phyloP scores from a whole-genome alignment of 352 stramenopile genomes.

The Pythium chondricola region DNA sequence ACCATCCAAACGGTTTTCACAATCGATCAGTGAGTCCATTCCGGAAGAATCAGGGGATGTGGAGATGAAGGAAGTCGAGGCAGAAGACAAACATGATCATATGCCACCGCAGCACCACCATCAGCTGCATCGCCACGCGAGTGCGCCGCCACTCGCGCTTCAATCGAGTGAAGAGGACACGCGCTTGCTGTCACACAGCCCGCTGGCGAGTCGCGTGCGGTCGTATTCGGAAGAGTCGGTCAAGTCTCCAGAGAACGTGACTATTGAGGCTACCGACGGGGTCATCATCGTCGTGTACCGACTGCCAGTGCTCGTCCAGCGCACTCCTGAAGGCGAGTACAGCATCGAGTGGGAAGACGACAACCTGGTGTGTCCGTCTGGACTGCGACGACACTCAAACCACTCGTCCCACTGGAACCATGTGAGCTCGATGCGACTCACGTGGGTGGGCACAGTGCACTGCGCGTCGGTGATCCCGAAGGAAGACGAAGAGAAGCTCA shows the following conservation, averaged over 20 bases:
- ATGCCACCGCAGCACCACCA: slow-evolving; percentile 16
- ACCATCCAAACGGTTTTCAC: slow-evolving; percentile 15
- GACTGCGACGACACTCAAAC: slow-evolving; percentile 65
- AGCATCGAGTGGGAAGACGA: slow-evolving; percentile 86
- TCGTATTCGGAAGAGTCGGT: slow-evolving; percentile 55
- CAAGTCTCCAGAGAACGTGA: slow-evolving; percentile 70
- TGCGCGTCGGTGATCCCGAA: slow-evolving; percentile 69
- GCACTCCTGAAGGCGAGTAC: slow-evolving; percentile 59
- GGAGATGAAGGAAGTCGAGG: slow-evolving; percentile 25
- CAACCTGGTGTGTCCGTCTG: slow-evolving; percentile 81
- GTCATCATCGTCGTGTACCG: slow-evolving; percentile 97
- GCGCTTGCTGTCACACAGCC: slow-evolving; percentile 29
- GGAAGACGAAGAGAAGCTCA: slow-evolving; percentile 75
- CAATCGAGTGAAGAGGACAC: slow-evolving; percentile 12
- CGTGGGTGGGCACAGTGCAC: slow-evolving; percentile 79
- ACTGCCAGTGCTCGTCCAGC: slow-evolving; percentile 90
- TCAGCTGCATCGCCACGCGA: slow-evolving; percentile 19
- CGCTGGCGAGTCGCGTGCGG: slow-evolving; percentile 31
- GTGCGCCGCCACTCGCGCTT: slow-evolving; percentile 13
- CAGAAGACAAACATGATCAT: slow-evolving; percentile 7
- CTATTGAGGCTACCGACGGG: slow-evolving; percentile 91
- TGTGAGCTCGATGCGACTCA: slow-evolving; percentile 76
- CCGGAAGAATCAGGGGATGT: slow-evolving; percentile 39
- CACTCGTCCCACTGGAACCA: slow-evolving; percentile 52
- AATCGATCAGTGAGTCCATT: slow-evolving; percentile 41